Evolutionary conservation across 2,329 filamentous ascomycete species (phyloP).

Genomic region (Monascus ruber): DNA sequence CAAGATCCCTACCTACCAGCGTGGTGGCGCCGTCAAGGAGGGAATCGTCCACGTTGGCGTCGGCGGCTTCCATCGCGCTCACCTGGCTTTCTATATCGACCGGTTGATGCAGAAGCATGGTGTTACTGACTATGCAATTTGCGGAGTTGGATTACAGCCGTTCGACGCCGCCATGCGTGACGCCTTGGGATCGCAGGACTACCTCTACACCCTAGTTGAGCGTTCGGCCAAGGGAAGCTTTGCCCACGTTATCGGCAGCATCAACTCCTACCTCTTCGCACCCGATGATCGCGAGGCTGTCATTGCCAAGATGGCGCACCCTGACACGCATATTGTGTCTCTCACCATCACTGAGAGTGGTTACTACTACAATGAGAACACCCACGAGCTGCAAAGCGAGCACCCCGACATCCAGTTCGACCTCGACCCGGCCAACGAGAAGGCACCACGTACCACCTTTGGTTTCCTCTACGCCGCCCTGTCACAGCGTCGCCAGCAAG

Average conservation of each 20-base stretch:
- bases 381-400: slow-evolving; percentile 40
- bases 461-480: slow-evolving; percentile 44
- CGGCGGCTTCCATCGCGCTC: slow-evolving; percentile 45
- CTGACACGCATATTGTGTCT: slow-evolving; percentile 44
- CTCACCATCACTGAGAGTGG: slow-evolving; percentile 47
- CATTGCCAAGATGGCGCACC: slow-evolving; percentile 45
- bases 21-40: slow-evolving; percentile 37
- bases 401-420: slow-evolving; percentile 42
- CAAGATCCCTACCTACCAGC: slow-evolving; percentile 35
- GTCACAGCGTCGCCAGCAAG: slow-evolving; percentile 34
- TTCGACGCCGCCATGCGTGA: slow-evolving; percentile 43
- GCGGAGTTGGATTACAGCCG: slow-evolving; percentile 41
- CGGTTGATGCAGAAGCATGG: slow-evolving; percentile 37
- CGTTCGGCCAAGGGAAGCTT: slow-evolving; percentile 41
- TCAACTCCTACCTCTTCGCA: slow-evolving; percentile 43
- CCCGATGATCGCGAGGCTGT: slow-evolving; percentile 42
- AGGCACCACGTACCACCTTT: slow-evolving; percentile 38
- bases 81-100: slow-evolving; percentile 43
- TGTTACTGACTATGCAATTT: slow-evolving; percentile 39
- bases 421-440: slow-evolving; percentile 31
- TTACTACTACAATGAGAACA: slow-evolving; percentile 49
- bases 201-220: slow-evolving; percentile 45
- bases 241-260: slow-evolving; percentile 41
- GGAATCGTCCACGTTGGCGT: slow-evolving; percentile 46
- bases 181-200: slow-evolving; percentile 37